Evolutionary conservation across 2,329 filamentous ascomycete genomes (phyloP).

Genomic region (Curvularia sp.): DNA sequence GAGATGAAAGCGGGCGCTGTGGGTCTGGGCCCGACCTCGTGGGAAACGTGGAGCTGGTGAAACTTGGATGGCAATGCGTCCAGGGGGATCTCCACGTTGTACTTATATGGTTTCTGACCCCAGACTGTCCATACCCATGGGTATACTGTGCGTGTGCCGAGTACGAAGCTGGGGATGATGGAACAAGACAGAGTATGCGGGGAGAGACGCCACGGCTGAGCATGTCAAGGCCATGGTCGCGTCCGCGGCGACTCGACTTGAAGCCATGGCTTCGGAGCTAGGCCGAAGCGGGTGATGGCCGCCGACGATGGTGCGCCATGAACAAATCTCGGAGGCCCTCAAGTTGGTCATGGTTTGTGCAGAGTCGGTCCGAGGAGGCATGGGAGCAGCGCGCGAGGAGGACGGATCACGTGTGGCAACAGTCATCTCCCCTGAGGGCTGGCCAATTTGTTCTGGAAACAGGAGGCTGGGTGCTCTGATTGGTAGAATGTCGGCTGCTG

Average conservation of each 20-base stretch:
- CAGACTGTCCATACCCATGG: conserved; percentile 20
- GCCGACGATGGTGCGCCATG: conserved; percentile 21
- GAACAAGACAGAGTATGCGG: conserved; percentile 36
- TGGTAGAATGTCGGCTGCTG: conserved; percentile 29
- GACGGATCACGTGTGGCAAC: conserved; percentile 8
- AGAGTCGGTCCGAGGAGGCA: conserved; percentile 28
- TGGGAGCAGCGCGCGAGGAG: neutral
- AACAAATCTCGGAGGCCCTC: conserved; percentile 3
- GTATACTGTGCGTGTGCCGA: conserved; percentile 26
- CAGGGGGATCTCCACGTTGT: conserved; percentile 25
- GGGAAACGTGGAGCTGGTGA: conserved; percentile 27
- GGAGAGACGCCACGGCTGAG: conserved; percentile 27
- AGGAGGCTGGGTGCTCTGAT: conserved; percentile 10
- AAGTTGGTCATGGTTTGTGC: conserved; percentile 15
- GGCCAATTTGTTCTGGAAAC: neutral
- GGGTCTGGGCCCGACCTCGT: conserved; percentile 24
- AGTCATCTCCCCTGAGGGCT: neutral
- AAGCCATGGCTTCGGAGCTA: conserved; percentile 19
- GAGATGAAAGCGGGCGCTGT: conserved; percentile 4
- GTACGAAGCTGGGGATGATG: conserved; percentile 25
- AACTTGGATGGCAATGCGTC: conserved; percentile 6
- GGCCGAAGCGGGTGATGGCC: conserved; percentile 28
- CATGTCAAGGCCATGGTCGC: conserved; percentile 14
- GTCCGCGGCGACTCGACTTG: conserved; percentile 11
- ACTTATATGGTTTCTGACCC: conserved; percentile 32